Conservation (phyloP, 441 rosid species). For the Arabidopsis lyrata region DNA sequence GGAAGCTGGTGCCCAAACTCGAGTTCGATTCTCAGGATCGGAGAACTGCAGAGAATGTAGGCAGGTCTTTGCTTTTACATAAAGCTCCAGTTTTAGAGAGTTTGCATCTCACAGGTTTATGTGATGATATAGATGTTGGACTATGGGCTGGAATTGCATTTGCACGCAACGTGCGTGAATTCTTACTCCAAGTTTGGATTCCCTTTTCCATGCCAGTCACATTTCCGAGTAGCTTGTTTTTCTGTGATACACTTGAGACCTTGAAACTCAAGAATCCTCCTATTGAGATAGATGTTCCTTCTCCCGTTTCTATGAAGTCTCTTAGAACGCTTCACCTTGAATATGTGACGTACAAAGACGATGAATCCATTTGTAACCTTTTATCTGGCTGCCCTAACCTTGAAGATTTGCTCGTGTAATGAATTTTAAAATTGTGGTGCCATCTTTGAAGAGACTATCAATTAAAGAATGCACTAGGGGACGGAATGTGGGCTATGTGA, state of each 20-base stretch:
- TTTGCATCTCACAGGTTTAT: background rate
- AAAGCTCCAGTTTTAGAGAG: background rate
- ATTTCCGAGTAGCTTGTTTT: background rate
- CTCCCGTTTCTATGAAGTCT: background rate
- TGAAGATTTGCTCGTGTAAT: background rate
- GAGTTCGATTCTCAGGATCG: no score
- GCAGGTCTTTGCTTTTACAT: constrained; percentile 9
- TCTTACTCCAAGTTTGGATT: background rate
- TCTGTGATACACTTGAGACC: background rate
- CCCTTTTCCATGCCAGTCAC: background rate
- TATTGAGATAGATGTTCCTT: background rate
- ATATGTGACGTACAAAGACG: background rate
- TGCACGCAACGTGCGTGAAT: background rate
- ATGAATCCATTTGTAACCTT: background rate
- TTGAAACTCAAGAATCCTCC: background rate
- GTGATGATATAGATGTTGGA: background rate
- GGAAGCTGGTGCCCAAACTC: background rate
- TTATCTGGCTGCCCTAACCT: background rate
- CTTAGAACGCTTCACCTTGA: background rate
- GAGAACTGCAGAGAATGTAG: background rate
- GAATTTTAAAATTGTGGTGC: background rate
- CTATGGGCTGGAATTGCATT: background rate
- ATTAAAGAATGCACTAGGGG: background rate
- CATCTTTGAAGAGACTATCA: background rate
- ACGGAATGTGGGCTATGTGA: background rate